Conservation (phyloP, 208 protist genomes). For the Wallacemonas sp. region DNA sequence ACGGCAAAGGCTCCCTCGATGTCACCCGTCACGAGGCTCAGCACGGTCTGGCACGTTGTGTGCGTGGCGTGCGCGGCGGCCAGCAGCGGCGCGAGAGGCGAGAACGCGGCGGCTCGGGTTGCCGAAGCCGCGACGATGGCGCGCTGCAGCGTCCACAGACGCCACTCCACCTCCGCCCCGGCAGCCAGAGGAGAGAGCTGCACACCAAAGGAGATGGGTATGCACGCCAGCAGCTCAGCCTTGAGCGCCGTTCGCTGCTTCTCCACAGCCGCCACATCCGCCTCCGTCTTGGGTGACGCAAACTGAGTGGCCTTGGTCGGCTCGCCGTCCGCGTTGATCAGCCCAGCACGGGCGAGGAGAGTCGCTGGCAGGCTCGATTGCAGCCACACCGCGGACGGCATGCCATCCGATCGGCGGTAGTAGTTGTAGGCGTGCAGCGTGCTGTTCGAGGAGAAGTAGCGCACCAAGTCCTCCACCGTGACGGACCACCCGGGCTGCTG, state of each 20-base stretch:
- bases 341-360: constrained; percentile 5
- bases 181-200: constrained; percentile 64
- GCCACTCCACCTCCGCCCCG: constrained; percentile 33
- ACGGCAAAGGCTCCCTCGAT: constrained; percentile 56
- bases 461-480: constrained; percentile 5
- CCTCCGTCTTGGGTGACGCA: neutral
- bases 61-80: constrained; percentile 22
- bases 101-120: neutral
- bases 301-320: neutral
- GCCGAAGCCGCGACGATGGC: constrained; percentile 36
- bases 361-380: constrained; percentile 26
- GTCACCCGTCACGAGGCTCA: constrained; percentile 73
- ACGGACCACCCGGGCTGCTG: too few species aligned
- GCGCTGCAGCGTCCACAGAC: constrained; percentile 42
- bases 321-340: constrained; percentile 12
- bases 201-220: constrained; percentile 58
- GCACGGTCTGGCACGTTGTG: constrained; percentile 52
- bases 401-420: constrained; percentile 66
- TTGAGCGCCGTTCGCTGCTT: neutral
- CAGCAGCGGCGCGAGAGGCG: constrained; percentile 13
- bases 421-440: constrained; percentile 77
- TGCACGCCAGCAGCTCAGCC: neutral
- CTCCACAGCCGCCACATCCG: neutral
- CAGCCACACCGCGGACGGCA: constrained; percentile 48
- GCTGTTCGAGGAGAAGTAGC: constrained; percentile 69